phyloP scores from a whole-genome alignment of 768 basidiomycete genomes.

The Psilocybe cubensis region DNA sequence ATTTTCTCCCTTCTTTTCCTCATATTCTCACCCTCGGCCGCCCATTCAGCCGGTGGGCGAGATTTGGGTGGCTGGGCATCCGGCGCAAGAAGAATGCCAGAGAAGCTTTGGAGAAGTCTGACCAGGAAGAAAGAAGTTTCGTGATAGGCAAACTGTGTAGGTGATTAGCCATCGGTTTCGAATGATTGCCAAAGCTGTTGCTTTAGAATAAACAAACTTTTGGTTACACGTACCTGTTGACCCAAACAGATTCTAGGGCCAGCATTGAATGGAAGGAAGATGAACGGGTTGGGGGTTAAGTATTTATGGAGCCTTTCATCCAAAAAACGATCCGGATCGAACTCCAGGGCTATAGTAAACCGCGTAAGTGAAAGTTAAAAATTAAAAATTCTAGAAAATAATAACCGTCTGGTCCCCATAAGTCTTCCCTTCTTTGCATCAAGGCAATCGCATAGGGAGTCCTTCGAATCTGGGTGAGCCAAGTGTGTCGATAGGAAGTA shows the following conservation, averaged over 20 bases:
- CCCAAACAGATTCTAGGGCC: constrained; percentile 39
- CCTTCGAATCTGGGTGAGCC: constrained; percentile 34
- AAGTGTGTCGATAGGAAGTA: background rate
- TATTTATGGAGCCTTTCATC: constrained; percentile 50
- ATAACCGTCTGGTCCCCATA: constrained; percentile 60
- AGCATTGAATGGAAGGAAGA: constrained; percentile 42
- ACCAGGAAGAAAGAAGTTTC: constrained; percentile 52
- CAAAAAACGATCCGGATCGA: constrained; percentile 63
- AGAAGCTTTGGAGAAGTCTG: constrained; percentile 52
- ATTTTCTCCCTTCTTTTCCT: constrained; percentile 32
- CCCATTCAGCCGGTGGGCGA: background rate
- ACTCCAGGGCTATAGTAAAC: constrained; percentile 46
- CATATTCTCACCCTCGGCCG: background rate
- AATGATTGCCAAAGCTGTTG: too few species aligned
- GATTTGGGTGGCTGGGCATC: background rate
- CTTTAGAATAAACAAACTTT: background rate
- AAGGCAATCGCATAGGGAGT: constrained; percentile 43
- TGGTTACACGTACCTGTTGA: constrained; percentile 39
- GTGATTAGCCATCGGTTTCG: too few species aligned
- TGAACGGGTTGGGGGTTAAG: constrained; percentile 44
- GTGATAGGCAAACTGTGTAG: background rate
- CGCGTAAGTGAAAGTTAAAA: background rate
- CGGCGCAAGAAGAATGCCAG: constrained; percentile 2
- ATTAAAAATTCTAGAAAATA: constrained; percentile 8
- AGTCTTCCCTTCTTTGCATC: constrained; percentile 53